Percentiles rank a stretch among this genome's conserved stretches.
These are phyloP conservation scores for Candida nitratophila DNA, from an alignment of 805 yeast species.

Conservation along the genomic window DNA sequence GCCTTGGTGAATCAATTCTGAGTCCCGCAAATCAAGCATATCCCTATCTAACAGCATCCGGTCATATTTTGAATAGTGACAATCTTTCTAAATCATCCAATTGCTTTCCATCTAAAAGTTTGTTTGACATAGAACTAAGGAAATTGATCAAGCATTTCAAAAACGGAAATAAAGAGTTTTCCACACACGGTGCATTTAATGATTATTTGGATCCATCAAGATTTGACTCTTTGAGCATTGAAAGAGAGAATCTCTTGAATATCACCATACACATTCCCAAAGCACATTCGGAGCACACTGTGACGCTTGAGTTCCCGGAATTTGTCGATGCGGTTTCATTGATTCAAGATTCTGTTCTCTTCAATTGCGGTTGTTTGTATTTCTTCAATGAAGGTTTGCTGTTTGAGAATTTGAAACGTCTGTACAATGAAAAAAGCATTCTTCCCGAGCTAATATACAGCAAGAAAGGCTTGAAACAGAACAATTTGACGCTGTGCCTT, in stretches of 20 bases:
- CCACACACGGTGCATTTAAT: background rate
- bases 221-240: background rate
- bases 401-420: conserved; percentile 46
- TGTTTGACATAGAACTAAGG: conserved; percentile 67
- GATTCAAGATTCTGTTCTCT: too few relatives aligned
- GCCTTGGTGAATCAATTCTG: background rate
- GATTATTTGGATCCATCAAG: background rate
- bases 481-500: conserved; percentile 43
- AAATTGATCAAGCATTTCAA: conserved; percentile 20
- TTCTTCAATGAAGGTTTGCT: conserved; percentile 68
- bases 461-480: conserved; percentile 16
- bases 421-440: conserved; percentile 34
- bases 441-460: conserved; percentile 4
- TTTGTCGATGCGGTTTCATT: conserved; percentile 54
- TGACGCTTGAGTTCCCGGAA: conserved; percentile 56
- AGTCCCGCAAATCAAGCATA: conserved; percentile 27
- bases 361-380: conserved; percentile 57
- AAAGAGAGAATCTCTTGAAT: background rate
- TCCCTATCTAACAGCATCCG: conserved; percentile 56
- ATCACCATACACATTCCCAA: background rate
- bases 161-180: conserved; percentile 1
- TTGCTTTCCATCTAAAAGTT: conserved; percentile 66
- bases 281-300: conserved; percentile 10
- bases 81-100: conserved; percentile 62
- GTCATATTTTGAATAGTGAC: conserved; percentile 54